Evolutionary conservation across 176 grass and related monocot genomes (phyloP).

Genomic region (Microstegium vimineum): DNA sequence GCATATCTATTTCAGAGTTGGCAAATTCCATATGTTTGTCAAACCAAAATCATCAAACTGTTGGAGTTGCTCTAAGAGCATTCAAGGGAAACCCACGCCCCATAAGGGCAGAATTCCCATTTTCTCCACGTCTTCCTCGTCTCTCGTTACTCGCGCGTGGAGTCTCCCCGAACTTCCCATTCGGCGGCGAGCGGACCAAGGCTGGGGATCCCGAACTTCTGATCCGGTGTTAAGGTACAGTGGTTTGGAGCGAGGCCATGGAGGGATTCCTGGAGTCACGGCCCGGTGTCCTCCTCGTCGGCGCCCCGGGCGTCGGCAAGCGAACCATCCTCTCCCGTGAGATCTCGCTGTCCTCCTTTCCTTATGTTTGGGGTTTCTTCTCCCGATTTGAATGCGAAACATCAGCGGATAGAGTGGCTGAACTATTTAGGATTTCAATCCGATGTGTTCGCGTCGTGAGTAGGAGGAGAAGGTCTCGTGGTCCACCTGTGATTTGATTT

Average conservation of each 20-base stretch:
- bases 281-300: conserved; percentile 72
- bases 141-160: conserved; percentile 4
- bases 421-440: not conserved
- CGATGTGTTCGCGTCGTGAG: not conserved
- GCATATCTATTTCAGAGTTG: too few relatives aligned
- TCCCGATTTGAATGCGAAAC: conserved; percentile 2
- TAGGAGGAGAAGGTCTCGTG: not conserved
- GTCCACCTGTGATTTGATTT: not conserved
- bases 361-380: not conserved
- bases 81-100: too few relatives aligned
- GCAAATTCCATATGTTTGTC: too few relatives aligned
- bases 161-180: not conserved
- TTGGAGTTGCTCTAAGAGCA: too few relatives aligned
- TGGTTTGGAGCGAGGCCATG: conserved; percentile 31
- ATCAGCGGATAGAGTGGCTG: not conserved
- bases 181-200: not conserved
- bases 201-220: not conserved
- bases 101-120: too few relatives aligned
- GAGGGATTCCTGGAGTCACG: conserved; percentile 62
- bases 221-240: conserved; percentile 19
- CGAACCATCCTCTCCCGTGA: conserved; percentile 83
- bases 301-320: conserved; percentile 78
- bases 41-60: too few relatives aligned
- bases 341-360: conserved; percentile 24
- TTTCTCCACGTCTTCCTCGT: conserved; percentile 25